Base-by-base conservation (phyloP, 495 filamentous ascomycete genomes). In the Cetradonia linearis region DNA sequence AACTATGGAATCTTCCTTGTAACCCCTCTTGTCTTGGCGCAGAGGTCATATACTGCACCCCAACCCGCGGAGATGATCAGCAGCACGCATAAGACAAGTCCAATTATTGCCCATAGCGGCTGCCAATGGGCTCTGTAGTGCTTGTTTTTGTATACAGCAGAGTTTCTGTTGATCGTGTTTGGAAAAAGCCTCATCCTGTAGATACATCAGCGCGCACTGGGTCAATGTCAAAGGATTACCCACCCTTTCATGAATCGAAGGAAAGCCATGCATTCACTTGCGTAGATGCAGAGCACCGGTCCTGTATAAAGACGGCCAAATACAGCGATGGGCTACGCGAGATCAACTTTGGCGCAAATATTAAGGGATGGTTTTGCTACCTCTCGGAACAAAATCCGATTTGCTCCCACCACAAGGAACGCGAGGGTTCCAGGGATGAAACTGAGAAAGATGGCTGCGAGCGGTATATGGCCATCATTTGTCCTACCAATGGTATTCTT, bases 221-320 rank as follows among this genome's bases (percentile, higher is more conserved):
- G 28, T 18, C 36, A 38, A 56, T 16, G 9, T 33, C 33, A 42
- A 46, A 34, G 27, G 20, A 20, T 36, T 7, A 34, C 68, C 59
- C 37, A 74, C 75, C 72, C 72, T 40, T 65, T 38, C 55, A 70
- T 66, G 55, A 72, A 77, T 25, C 73, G 68, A 33, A 77, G 67
- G 40, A 75, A 77, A n/a, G 75, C 74, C 44, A 72, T 58, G 53
- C 73, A 77, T 66, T 76, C 67, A 23, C 69, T 70, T n/a, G 69
- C 68, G 64, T 74, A 77, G 25, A 75, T 68, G 44, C 74, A 71
- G 3, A 72, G 48, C 11, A 76, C 58, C 11, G 63, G 64, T 2
- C 74, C 69, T 2, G 71, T 71, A 42, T 65, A 71, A 50, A 77
- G 66, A 4, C 65, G 66, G 34, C 66, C 34, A 6, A 76, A 61